Percentiles rank a stretch among this genome's conserved stretches.
phyloP scores from a whole-genome alignment of 1,139 yeast species.

The Wickerhamomyces sp. region DNA sequence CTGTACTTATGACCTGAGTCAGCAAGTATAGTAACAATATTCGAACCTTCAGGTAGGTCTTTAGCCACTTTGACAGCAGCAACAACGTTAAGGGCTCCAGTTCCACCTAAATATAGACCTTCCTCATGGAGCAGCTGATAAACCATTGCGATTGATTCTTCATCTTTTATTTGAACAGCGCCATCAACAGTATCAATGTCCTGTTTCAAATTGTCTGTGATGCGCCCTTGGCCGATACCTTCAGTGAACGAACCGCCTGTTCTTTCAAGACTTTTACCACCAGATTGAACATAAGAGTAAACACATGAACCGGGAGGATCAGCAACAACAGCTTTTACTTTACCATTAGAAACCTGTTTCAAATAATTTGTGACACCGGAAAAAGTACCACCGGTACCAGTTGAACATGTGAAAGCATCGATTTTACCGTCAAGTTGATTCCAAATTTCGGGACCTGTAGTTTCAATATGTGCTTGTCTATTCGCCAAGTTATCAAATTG shows the following conservation, averaged over 20 bases:
- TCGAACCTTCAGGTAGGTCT: conserved; percentile 72
- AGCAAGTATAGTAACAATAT: conserved; percentile 79
- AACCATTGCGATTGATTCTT: conserved; percentile 65
- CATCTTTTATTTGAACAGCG: conserved; percentile 64
- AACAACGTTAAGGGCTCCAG: conserved; percentile 77
- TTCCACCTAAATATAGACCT: conserved; percentile 87
- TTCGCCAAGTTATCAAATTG: conserved; percentile 86
- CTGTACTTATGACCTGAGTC: conserved; percentile 89
- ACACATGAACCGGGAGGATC: conserved; percentile 93
- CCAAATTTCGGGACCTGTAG: conserved; percentile 94
- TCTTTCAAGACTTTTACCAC: conserved; percentile 56
- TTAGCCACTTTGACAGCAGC: conserved; percentile 75
- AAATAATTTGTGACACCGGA: conserved; percentile 78
- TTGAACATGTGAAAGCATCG: conserved; percentile 82
- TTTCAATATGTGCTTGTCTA: conserved; percentile 83
- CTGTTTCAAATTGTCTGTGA: conserved; percentile 73
- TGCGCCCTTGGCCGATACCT: conserved; percentile 94
- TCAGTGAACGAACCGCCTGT: conserved; percentile 87
- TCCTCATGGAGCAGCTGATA: conserved; percentile 81
- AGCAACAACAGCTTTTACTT: conserved; percentile 63
- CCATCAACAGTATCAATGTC: conserved; percentile 71
- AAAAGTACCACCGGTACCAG: conserved; percentile 91
- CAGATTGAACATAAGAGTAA: conserved; percentile 67
- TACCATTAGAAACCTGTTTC: conserved; percentile 56
- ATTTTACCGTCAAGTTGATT: conserved; percentile 78